These are phyloP conservation scores for Vitellaria paradoxa DNA, from an alignment of 179 eudicot species.

Conservation along the genomic window DNA sequence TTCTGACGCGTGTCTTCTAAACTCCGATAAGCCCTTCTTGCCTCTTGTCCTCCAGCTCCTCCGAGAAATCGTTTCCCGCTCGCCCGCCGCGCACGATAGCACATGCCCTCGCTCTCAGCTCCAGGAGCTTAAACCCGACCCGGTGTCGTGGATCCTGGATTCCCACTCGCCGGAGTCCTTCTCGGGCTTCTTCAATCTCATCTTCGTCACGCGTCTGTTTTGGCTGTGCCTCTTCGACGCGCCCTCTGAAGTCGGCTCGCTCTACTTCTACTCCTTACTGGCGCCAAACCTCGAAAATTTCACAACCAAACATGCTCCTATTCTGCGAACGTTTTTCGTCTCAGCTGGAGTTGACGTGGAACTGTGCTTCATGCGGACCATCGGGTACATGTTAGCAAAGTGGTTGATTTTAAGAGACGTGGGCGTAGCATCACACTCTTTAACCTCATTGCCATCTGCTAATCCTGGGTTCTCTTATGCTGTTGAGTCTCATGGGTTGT, in stretches of 20 bases:
- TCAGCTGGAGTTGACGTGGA: too few relatives aligned
- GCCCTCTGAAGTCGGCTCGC: conserved; percentile 55
- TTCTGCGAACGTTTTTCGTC: conserved; percentile 46
- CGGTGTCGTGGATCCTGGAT: too few relatives aligned
- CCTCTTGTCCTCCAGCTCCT: too few relatives aligned
- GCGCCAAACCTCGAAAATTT: conserved; percentile 51
- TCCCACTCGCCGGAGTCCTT: too few relatives aligned
- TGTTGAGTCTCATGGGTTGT: conserved; percentile 60
- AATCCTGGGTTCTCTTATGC: too few relatives aligned
- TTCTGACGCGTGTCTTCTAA: too few relatives aligned
- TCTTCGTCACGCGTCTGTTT: conserved; percentile 65
- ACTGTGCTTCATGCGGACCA: too few relatives aligned
- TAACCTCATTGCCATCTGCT: conserved; percentile 37
- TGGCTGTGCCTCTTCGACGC: conserved; percentile 77
- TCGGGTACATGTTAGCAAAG: too few relatives aligned
- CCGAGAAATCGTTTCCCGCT: conserved; percentile 53
- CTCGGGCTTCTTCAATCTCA: conserved; percentile 51
- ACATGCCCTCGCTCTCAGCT: conserved; percentile 44
- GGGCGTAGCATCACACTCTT: conserved; percentile 48
- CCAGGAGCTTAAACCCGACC: too few relatives aligned
- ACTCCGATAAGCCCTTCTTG: too few relatives aligned
- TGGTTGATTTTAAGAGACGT: too few relatives aligned
- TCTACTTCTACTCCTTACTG: too few relatives aligned
- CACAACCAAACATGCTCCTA: conserved; percentile 41
- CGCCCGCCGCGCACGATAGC: conserved; percentile 50